These are phyloP conservation scores for Trichophyton simii DNA, from an alignment of 2,329 filamentous ascomycete species.

Conservation along the genomic window DNA sequence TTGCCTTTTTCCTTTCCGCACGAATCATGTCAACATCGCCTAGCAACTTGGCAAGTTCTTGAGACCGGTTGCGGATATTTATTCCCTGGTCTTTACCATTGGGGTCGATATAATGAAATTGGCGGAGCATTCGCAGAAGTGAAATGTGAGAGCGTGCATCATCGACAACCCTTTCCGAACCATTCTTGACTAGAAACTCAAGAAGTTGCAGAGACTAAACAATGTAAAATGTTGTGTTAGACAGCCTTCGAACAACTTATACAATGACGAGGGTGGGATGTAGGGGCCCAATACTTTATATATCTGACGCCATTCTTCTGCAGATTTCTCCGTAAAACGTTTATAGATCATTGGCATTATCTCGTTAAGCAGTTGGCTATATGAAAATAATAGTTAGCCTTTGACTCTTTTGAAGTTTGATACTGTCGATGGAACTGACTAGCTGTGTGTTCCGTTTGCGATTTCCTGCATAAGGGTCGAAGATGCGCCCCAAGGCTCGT, in stretches of 20 bases:
- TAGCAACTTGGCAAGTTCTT: constrained; percentile 88
- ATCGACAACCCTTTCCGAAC: constrained; percentile 92
- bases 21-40: constrained; percentile 52
- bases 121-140: constrained; percentile 91
- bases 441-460: constrained; percentile 93
- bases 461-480: constrained; percentile 92
- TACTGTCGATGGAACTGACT: constrained; percentile 49
- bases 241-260: background rate
- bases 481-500: constrained; percentile 89
- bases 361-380: constrained; percentile 87
- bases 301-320: constrained; percentile 98
- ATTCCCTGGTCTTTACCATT: constrained; percentile 98
- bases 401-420: constrained; percentile 6
- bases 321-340: constrained; percentile 93
- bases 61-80: constrained; percentile 92
- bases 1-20: constrained; percentile 69
- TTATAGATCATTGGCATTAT: constrained; percentile 99
- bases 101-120: constrained; percentile 91
- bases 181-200: constrained; percentile 72
- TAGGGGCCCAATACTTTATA: constrained; percentile 59
- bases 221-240: background rate
- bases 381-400: background rate
- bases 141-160: constrained; percentile 92
- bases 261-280: background rate
- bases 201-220: constrained; percentile 67